Evolutionary conservation across 345 rosid species (phyloP), one percentile per base, ranked within the genome.

Genomic region (Cardiospermum halicacabum): DNA sequence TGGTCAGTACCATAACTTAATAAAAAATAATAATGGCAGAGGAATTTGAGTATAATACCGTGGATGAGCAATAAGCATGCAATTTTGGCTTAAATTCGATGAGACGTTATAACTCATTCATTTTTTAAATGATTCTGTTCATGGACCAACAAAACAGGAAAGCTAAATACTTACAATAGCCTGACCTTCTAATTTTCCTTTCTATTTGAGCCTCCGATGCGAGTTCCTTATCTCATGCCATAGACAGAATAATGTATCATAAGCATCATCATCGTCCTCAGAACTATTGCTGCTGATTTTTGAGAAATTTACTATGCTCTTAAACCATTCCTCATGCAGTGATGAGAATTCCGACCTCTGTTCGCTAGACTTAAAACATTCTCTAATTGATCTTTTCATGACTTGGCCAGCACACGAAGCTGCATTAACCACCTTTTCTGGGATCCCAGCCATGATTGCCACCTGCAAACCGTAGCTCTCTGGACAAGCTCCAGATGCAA

Each of bases 401-500:
- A 77, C 75, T 57, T 50, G 81, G 30, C 78, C 85, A 11, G 97
- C 97, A 53, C 50, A 57, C 0, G 87, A 69, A 55, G 96, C 95
- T 16, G 76, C 79, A 67, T 79, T 75, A 5, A 94, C 97, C 19
- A 89, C 92, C 60, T 72, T 56, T 61, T 82, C 80, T 16, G 99
- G 95, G 68, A 94, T 84, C 57, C 99, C 96, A 22, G 97, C 97
- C 97, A 88, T 94, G 60, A 65, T 37, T 8, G 97, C 99, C 27
- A 91, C 96, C 72, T 91, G 92, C 71, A 91, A 74, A 32, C 97
- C 96, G 5, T 87, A 94, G 78, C 97, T 91, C 81, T 82, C 95
- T 0, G 97, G 95, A 72, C 99, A 94, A 53, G 95, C 89, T 77
- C 97, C 97, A 1, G 81, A 68, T 5, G 88, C 45, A 68, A 94